phyloP scores from a whole-genome alignment of 192 early-diverging fungal genomes.

The Glomus cerebriforme region DNA sequence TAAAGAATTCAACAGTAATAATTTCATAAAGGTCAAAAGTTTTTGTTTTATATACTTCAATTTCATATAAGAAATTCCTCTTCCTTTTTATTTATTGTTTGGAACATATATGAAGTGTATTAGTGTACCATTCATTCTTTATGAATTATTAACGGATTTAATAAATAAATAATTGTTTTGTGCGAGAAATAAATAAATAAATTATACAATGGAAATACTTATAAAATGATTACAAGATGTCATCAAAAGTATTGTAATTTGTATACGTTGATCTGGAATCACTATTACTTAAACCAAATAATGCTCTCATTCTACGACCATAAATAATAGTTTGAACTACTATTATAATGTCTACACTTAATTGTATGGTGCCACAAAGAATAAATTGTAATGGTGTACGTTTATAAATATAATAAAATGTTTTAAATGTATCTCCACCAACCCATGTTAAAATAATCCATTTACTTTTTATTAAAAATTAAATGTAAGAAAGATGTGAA shows the following conservation, averaged over 20 bases:
- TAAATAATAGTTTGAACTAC: conserved; percentile 54
- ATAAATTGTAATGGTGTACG: conserved; percentile 54
- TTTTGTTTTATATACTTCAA: no score
- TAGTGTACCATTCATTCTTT: no score
- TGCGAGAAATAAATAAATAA: no score
- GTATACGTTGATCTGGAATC: neutral
- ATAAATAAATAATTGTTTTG: no score
- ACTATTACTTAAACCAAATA: neutral
- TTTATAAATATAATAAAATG: conserved; percentile 56
- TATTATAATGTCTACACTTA: conserved; percentile 53
- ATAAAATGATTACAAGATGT: neutral
- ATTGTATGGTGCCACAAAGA: conserved; percentile 57
- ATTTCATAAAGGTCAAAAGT: no score
- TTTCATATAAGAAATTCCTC: no score
- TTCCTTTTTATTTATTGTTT: no score
- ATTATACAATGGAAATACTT: no score
- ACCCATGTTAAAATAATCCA: conserved; percentile 51
- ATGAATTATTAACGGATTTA: no score
- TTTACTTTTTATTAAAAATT: conserved; percentile 26
- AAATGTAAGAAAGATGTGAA: neutral
- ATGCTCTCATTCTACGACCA: neutral
- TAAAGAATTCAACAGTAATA: no score
- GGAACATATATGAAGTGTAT: no score
- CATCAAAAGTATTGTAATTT: conserved; percentile 27
- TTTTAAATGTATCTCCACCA: conserved; percentile 58